Evolutionary conservation across 1,284 basidiomycete genomes (phyloP).

Genomic region (Coniferiporia weirii): DNA sequence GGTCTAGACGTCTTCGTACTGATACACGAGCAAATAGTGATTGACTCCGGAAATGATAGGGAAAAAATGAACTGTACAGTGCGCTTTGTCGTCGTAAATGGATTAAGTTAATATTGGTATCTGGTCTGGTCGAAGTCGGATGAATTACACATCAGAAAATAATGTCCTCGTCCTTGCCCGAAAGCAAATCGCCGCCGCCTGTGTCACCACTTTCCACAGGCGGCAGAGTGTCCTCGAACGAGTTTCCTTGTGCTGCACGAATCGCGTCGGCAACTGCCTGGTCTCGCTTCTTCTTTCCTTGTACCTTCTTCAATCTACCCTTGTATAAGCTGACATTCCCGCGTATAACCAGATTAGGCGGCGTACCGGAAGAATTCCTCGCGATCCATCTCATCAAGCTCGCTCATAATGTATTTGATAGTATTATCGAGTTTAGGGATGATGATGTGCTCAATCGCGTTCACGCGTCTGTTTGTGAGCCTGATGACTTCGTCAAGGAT

Average conservation of each 20-base stretch:
- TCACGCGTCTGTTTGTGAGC: constrained; percentile 96
- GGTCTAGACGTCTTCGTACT: background rate
- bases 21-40: background rate
- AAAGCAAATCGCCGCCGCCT: constrained; percentile 55
- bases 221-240: constrained; percentile 16
- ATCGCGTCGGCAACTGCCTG: constrained; percentile 45
- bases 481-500: constrained; percentile 99
- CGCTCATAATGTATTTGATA: constrained; percentile 93
- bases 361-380: constrained; percentile 91
- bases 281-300: constrained; percentile 94
- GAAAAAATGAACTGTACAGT: background rate
- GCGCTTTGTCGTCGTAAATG: background rate
- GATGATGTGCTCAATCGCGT: constrained; percentile 97
- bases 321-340: background rate
- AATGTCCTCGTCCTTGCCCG: constrained; percentile 85
- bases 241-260: constrained; percentile 23
- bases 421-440: constrained; percentile 97
- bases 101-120: background rate
- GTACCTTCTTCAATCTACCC: constrained; percentile 85
- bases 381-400: constrained; percentile 95
- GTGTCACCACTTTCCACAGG: constrained; percentile 31
- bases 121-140: background rate
- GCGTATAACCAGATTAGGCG: constrained; percentile 7
- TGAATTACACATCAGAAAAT: constrained; percentile 60
- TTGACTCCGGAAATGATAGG: background rate